Evolutionary conservation across 148 eudicot genomes (phyloP), one percentile per base, ranked within the genome.

Genomic region (Chenopodium suecicum): DNA sequence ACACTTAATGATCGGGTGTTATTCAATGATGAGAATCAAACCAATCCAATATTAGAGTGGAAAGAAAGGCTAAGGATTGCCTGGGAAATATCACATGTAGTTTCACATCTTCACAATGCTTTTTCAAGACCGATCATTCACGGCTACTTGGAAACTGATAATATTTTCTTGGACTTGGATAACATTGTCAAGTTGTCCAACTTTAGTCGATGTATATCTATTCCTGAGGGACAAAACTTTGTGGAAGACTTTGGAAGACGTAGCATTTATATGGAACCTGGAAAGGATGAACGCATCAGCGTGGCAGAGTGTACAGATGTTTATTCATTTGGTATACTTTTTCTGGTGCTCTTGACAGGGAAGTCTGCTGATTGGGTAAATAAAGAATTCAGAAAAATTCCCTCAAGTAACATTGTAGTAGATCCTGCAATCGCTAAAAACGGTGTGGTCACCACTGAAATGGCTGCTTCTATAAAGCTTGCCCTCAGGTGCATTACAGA

Each of bases 11-110:
- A 58, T 34, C 23, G 82, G 19, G 13, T 70, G 1, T 2, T n/a
- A 17, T 4, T 13, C 5, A 19, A 14, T 14, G 20, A 70, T 46
- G 7, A 41, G 22, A 63, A 34, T 19, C 76, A 71, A 37, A 37
- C 27, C 44, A 54, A 37, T n/a, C 0, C 20, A 60, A 9, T 34
- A 7, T 23, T 70, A 10, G 31, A 79, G 50, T 79, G 48, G 75
- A 79, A 79, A 56, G 68, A 70, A 7, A 79, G 76, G 66, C 22
- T 79, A 34, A 78, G 81, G 60, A 78, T 78, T 50, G 74, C 20
- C 1, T 68, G 74, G 74, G 74, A 78, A 37, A 78, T 78, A 14
- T 70, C 81, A 29, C 64, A 78, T 47, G 65, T 31, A 0, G 44
- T 78, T 16, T 64, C 74, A 3, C 69, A 78, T 52, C 74, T 68